Base-by-base conservation (phyloP, 495 filamentous ascomycete species). In the Elasticomyces elasticus region DNA sequence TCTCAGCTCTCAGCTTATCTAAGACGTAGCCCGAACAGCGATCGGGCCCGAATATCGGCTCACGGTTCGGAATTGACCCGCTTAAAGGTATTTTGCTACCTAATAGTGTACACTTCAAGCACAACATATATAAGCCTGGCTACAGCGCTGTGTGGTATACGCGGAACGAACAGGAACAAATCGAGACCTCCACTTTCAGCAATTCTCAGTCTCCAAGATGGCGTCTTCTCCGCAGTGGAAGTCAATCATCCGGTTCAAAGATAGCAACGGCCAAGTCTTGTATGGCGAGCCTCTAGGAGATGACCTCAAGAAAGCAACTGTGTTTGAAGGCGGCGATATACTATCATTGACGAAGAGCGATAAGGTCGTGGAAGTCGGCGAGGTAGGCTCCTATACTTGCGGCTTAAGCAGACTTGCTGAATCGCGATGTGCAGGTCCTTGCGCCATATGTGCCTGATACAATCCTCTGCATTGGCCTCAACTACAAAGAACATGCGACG, bases 381-480 rank as follows among this genome's bases (percentile, higher is more conserved):
- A 51, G 25, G 49, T 51, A 15, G 15, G 22, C 6, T 31, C 15
- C 19, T n/a, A n/a, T n/a, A n/a, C n/a, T n/a, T n/a, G n/a, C n/a
- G n/a, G n/a, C n/a, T n/a, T n/a, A n/a, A n/a, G n/a, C n/a, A n/a
- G n/a, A n/a, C n/a, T n/a, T n/a, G 7, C 5, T 38, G 19, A 37
- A 53, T 23, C 22, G 49, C 41, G 28, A 11, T 15, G 23, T 23
- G 17, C 37, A 53, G 51, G 24, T 53, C 7, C 51, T 53, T 5
- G 15, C 51, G 17, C 41, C 51, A 47, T 43, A 28, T 27, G 41
- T 37, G 47, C 49, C 49, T 7, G 40, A 11, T 22, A 37, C 49
- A n/a, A 67, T 74, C 38, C 59, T 68, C 43, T 74, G 72, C 51
- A 61, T 74, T 20, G 73, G 73, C 4, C 61, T 74, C 31, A 76